These are phyloP conservation scores for Datisca glomerata DNA, from an alignment of 306 rosid species.

Conservation along the genomic window DNA sequence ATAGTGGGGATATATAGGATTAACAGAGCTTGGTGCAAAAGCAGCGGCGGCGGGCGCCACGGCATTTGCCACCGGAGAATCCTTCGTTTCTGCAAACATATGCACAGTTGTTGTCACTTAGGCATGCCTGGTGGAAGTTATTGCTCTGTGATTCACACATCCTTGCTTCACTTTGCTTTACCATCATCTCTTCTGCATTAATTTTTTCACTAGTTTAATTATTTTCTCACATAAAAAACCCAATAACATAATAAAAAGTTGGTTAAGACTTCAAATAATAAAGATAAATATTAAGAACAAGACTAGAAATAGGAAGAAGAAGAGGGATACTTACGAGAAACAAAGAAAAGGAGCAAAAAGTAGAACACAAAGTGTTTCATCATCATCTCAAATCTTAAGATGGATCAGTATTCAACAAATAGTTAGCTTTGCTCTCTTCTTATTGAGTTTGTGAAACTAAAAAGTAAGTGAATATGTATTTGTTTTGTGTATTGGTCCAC, in stretches of 20 bases:
- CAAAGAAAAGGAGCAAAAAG: neutral
- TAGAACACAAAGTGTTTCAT: neutral
- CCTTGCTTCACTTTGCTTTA: conserved; percentile 24
- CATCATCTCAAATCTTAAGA: neutral
- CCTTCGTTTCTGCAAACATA: conserved; percentile 45
- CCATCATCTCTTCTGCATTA: conserved; percentile 23
- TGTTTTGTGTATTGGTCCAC: too few relatives aligned
- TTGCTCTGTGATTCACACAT: conserved; percentile 39
- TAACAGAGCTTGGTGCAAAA: conserved; percentile 38
- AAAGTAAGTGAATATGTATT: too few relatives aligned
- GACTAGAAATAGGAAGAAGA: too few relatives aligned
- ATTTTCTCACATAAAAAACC: neutral
- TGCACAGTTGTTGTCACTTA: conserved; percentile 29
- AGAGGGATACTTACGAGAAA: neutral
- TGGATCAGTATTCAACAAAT: too few relatives aligned
- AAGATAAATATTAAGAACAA: too few relatives aligned
- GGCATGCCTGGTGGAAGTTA: conserved; percentile 22
- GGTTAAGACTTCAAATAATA: too few relatives aligned
- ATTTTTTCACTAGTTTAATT: too few relatives aligned
- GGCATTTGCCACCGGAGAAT: conserved; percentile 35
- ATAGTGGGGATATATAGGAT: too few relatives aligned
- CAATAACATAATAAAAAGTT: too few relatives aligned
- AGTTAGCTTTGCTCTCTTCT: too few relatives aligned
- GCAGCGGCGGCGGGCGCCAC: conserved; percentile 47
- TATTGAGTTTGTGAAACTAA: too few relatives aligned